Conservation (phyloP, 805 yeast species). For the Metschnikowia henanensis region DNA sequence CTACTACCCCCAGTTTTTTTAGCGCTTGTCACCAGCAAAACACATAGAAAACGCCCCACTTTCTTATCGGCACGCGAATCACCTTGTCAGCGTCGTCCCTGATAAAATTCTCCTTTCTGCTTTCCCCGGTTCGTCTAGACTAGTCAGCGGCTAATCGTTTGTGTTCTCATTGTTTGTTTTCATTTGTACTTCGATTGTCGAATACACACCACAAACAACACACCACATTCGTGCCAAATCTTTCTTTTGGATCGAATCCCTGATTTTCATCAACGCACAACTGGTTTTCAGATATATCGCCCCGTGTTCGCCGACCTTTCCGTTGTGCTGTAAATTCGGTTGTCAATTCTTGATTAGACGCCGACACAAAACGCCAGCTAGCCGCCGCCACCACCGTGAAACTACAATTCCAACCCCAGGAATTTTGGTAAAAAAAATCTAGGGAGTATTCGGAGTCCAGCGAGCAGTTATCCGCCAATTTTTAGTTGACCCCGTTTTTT, state of each 20-base stretch:
- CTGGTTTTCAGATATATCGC: background rate
- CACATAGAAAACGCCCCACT: background rate
- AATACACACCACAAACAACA: background rate
- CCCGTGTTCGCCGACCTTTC: background rate
- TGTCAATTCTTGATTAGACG: too few species aligned
- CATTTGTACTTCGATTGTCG: constrained; percentile 9
- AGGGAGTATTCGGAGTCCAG: constrained; percentile 1
- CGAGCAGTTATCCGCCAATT: constrained; percentile 7
- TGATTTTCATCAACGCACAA: background rate
- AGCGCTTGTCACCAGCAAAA: background rate
- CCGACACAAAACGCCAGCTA: background rate
- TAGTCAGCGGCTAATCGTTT: background rate
- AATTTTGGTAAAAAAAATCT: background rate
- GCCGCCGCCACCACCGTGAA: background rate
- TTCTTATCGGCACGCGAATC: background rate
- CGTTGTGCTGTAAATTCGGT: background rate
- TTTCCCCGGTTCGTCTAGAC: background rate
- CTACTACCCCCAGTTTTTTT: background rate
- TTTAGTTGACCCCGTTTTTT: constrained; percentile 1
- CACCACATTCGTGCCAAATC: background rate
- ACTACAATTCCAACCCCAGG: background rate
- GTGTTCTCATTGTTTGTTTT: constrained; percentile 7
- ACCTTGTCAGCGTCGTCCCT: too few species aligned
- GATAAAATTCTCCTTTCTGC: too few species aligned
- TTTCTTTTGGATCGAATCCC: background rate